Evolutionary conservation across 805 yeast genomes (phyloP), one percentile per base, ranked within the genome.

Genomic region (Starmera amethionina): DNA sequence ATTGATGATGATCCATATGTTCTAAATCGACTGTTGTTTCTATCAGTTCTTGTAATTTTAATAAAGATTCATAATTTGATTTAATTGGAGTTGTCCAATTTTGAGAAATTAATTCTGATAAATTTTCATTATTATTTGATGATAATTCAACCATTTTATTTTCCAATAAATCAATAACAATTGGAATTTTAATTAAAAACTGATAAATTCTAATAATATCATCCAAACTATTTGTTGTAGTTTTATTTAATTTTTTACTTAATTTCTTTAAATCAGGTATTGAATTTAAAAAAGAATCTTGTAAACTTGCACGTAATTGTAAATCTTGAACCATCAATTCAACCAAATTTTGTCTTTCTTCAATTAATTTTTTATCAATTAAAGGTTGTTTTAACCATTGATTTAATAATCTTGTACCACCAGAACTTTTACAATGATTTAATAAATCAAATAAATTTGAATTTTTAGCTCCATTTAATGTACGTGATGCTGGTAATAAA

Each of bases 371-470:
- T 10, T 71, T 54, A 47, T 77, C 77, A 40, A 95, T 79, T 37
- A 93, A 68, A 1, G 99, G 99, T 60, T 93, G 98, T 55, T 90
- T 93, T 45, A 93, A 69, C 98, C 98, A 93, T 54, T 87, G 96
- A 13, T 93, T 79, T 22, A 93, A 70, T 38, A 89, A 62, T 47
- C 97, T 72, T 2, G 90, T 67, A 8, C 99, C 99, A n/a, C 93
- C 87, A 2, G 77, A 71, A 4, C 95, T 82, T 51, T 84, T 87
- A 66, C 97, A 90, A 49, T 80, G 77, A 65, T 93, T 90, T 51
- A 93, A 65, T 35, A 93, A 68, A 22, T 94, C 96, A 56, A 75
- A 89, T 34, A 93, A 62, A 9, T 94, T 82, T 0, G 77, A 58
- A 45, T 74, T 71, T 50, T 66, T 65, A 4, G 65, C 54, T 18